Evolutionary conservation across 306 rosid genomes (phyloP), one percentile per base, ranked within the genome.

Genomic region (Trichosanthes truncata): DNA sequence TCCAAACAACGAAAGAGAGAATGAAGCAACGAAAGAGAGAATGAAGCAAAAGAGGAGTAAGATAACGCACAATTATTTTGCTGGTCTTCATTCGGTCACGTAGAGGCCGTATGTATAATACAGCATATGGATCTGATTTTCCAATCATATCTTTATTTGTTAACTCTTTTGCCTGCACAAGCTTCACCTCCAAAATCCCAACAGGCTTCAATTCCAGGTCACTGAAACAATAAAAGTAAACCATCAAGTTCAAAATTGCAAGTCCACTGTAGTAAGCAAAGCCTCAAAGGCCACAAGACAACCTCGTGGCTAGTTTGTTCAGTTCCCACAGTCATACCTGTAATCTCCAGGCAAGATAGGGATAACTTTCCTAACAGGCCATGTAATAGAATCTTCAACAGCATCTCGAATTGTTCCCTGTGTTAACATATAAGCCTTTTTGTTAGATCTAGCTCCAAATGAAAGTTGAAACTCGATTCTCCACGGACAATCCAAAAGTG

Each of bases 271-370:
- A 15, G 26, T 6, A 43, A 80, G 78, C 74, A 76, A 25, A 29
- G 33, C 2, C 33, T 29, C 33, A 29, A 29, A 84, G 75, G 76
- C 72, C 84, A 84, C 78, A 65, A 65, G 73, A 65, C 21, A 38
- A 49, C 59, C 9, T 23, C 9, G 20, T 36, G 36, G 18, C 62
- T 31, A 36, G 49, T 25, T 41, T 14, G 53, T 0, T n/a, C 56
- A 17, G 45, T 59, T 78, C 72, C 8, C 25, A 23, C 43, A 36
- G 73, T 35, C 66, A 74, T 88, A 93, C 99, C 99, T 87, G 82
- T 96, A 96, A 87, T 96, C 99, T 84, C 99, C 98, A 20, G 99
- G 97, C 85, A 96, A 79, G 67, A 96, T 96, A 82, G 99, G 89
- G 78, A 96, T 71, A 79, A 96, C 83, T 86, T 96, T 96, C 78